Conservation (phyloP, 176 grass and related monocot species). For the Dactylis glomerata region DNA sequence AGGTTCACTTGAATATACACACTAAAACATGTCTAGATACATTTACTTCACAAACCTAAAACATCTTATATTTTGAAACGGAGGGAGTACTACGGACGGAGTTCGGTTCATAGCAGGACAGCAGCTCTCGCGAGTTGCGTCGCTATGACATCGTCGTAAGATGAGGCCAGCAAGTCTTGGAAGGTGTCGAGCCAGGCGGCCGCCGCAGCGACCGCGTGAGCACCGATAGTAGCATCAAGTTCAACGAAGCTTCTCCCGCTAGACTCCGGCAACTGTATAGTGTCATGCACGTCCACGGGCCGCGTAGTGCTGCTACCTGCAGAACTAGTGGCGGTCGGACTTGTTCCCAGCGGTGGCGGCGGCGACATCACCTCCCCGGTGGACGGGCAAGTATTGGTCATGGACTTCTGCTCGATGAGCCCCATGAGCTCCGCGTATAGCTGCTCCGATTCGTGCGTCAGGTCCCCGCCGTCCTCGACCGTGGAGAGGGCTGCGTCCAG, state of each 20-base stretch:
- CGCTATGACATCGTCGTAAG: conserved; percentile 31
- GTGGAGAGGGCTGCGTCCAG: not conserved
- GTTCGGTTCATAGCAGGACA: not conserved
- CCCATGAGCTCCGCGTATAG: conserved; percentile 46
- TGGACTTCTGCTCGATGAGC: conserved; percentile 27
- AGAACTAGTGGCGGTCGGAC: not conserved
- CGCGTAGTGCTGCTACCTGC: conserved; percentile 1
- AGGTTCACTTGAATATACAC: no score
- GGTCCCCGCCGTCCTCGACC: not conserved
- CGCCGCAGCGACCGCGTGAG: conserved; percentile 1
- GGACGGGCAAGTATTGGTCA: not conserved
- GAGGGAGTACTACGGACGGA: no score
- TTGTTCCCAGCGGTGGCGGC: not conserved
- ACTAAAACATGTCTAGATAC: no score
- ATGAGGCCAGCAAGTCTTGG: conserved; percentile 29
- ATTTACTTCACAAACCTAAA: no score
- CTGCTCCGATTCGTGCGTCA: conserved; percentile 37
- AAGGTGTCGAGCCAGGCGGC: not conserved
- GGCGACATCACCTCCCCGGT: not conserved
- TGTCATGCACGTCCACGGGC: conserved; percentile 25
- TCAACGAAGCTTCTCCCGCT: not conserved
- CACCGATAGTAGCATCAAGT: not conserved
- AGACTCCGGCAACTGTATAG: conserved; percentile 12
- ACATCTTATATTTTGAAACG: no score
- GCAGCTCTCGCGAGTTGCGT: not conserved